A percentile compares a stretch with the other conserved stretches of the same genome.
Conservation (phyloP, 306 rosid species). For the Oemleria cerasiformis region DNA sequence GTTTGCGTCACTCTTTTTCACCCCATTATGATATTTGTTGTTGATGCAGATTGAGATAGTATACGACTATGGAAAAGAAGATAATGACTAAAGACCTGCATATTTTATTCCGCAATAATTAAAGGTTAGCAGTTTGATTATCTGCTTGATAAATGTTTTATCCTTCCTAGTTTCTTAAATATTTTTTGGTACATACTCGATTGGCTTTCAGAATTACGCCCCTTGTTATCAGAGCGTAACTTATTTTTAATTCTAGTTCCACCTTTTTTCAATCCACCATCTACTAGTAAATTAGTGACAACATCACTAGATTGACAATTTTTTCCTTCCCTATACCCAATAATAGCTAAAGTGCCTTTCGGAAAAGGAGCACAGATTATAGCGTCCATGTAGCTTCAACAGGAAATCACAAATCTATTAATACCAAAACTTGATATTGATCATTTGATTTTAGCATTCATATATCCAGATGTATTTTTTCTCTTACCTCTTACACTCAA, state of each 20-base stretch:
- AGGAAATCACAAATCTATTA: neutral
- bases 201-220: slow-evolving; percentile 2
- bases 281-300: neutral
- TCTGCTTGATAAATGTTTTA: neutral
- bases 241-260: neutral
- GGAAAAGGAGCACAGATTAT: neutral
- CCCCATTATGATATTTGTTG: slow-evolving; percentile 22
- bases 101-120: slow-evolving; percentile 39
- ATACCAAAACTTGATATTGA: neutral
- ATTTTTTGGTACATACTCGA: slow-evolving; percentile 8
- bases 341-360: neutral
- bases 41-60: slow-evolving; percentile 77
- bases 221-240: neutral
- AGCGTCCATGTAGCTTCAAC: neutral
- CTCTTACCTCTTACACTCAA: neutral
- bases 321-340: neutral
- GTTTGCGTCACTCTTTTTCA: slow-evolving; percentile 25
- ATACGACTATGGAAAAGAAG: slow-evolving; percentile 84
- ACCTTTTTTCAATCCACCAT: neutral
- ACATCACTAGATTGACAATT: neutral
- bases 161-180: neutral
- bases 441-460: neutral
- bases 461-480: neutral
- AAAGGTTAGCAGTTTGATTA: slow-evolving; percentile 43
- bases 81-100: slow-evolving; percentile 47